Percentiles rank a stretch among this genome's conserved stretches.
Evolutionary conservation across 768 basidiomycete species (phyloP).

Genomic region (Lentinula sp.): DNA sequence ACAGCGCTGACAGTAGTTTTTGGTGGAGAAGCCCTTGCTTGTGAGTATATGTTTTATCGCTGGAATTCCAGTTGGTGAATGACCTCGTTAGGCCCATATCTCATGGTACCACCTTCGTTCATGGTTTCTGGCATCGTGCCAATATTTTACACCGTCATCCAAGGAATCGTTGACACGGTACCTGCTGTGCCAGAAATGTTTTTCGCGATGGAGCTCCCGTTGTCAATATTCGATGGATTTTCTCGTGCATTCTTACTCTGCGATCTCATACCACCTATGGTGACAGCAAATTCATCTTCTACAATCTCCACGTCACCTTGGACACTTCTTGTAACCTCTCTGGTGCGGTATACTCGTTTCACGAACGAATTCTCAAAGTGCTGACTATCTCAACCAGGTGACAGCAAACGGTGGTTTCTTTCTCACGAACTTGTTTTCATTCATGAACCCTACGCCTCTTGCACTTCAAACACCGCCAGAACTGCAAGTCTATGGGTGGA

Average conservation of each 20-base stretch:
- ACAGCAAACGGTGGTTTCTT: constrained; percentile 81
- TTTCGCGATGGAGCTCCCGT: constrained; percentile 58
- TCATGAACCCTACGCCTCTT: constrained; percentile 68
- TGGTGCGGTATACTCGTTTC: constrained; percentile 36
- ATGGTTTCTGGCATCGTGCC: constrained; percentile 67
- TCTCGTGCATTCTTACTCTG: constrained; percentile 77
- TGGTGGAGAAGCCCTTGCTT: constrained; percentile 69
- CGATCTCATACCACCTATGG: constrained; percentile 65
- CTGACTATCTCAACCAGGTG: constrained; percentile 31
- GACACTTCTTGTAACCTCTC: constrained; percentile 67
- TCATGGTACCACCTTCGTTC: constrained; percentile 71
- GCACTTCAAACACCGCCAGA: constrained; percentile 73
- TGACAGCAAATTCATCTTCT: constrained; percentile 45
- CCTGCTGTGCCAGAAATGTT: constrained; percentile 50
- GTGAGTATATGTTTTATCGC: constrained; percentile 24
- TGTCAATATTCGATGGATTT: constrained; percentile 72
- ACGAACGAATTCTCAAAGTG: neutral
- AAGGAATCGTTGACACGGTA: constrained; percentile 55
- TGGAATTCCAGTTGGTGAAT: neutral
- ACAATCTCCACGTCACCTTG: constrained; percentile 62
- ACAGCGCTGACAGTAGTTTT: constrained; percentile 66
- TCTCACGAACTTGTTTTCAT: constrained; percentile 65
- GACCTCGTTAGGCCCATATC: constrained; percentile 43
- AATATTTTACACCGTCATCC: constrained; percentile 51
- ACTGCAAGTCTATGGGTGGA: constrained; percentile 81